Percentiles rank a stretch among this genome's conserved stretches.
phyloP scores from a whole-genome alignment of 495 filamentous ascomycete species.

The Xanthoparmelia taractica region DNA sequence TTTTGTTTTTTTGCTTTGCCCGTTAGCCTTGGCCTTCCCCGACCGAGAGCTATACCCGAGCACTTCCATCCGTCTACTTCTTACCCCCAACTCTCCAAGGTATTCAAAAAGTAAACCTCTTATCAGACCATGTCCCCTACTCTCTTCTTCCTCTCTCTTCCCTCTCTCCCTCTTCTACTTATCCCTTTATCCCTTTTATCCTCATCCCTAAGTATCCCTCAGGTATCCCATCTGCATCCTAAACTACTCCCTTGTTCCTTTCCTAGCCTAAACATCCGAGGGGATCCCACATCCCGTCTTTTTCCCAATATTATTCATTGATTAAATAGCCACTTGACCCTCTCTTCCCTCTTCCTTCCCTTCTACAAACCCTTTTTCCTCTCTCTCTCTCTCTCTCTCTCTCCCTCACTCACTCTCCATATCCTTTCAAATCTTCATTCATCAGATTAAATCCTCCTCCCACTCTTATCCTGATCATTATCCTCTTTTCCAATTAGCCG shows the following conservation, averaged over 20 bases:
- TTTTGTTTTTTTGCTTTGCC: background rate
- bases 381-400: background rate
- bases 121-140: too few relatives aligned
- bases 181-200: too few relatives aligned
- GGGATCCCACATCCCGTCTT: too few relatives aligned
- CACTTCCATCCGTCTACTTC: slow-evolving; percentile 1
- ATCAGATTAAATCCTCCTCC: background rate
- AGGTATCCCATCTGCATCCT: too few relatives aligned
- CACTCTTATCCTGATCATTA: background rate
- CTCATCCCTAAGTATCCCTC: too few relatives aligned
- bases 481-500: slow-evolving; percentile 8
- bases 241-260: too few relatives aligned
- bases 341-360: background rate
- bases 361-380: background rate
- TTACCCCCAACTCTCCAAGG: too few relatives aligned
- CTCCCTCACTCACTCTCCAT: background rate
- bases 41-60: slow-evolving; percentile 1
- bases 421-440: background rate
- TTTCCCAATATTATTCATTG: too few relatives aligned
- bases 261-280: too few relatives aligned
- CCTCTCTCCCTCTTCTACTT: too few relatives aligned
- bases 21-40: background rate
- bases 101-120: too few relatives aligned
- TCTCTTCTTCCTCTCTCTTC: background rate
- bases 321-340: background rate